Conservation (phyloP, 2,329 filamentous ascomycete genomes). For the Periconia digitata region DNA sequence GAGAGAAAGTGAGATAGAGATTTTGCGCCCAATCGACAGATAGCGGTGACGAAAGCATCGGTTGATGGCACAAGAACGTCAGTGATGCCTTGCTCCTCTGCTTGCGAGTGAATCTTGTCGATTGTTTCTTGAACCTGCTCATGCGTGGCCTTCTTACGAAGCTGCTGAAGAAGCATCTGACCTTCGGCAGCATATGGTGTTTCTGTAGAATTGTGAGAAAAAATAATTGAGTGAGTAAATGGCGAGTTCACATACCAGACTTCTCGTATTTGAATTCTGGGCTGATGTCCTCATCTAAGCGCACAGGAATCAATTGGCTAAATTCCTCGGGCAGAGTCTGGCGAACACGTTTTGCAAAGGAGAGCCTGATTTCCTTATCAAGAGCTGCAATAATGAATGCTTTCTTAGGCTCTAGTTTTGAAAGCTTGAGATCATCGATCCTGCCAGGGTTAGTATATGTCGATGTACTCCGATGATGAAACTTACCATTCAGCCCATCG, state of each 20-base stretch:
- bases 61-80: conserved; percentile 85
- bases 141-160: conserved; percentile 82
- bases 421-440: conserved; percentile 78
- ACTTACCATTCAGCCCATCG: conserved; percentile 94
- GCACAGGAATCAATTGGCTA: conserved; percentile 75
- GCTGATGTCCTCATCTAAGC: conserved; percentile 91
- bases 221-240: not conserved
- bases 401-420: conserved; percentile 81
- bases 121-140: conserved; percentile 84
- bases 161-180: conserved; percentile 74
- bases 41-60: conserved; percentile 89
- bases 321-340: conserved; percentile 87
- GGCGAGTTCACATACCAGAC: conserved; percentile 61
- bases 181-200: conserved; percentile 83
- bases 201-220: conserved; percentile 48
- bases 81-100: conserved; percentile 64
- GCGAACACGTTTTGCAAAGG: conserved; percentile 94
- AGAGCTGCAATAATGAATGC: conserved; percentile 88
- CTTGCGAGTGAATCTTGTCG: conserved; percentile 77
- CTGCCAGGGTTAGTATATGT: conserved; percentile 39
- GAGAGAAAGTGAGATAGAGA: conserved; percentile 94
- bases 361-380: conserved; percentile 95
- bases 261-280: conserved; percentile 90
- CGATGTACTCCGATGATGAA: too few species aligned
- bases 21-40: conserved; percentile 92